Evolutionary conservation across 2,329 filamentous ascomycete genomes (phyloP).

Genomic region (Neopestalotiopsis clavispora): DNA sequence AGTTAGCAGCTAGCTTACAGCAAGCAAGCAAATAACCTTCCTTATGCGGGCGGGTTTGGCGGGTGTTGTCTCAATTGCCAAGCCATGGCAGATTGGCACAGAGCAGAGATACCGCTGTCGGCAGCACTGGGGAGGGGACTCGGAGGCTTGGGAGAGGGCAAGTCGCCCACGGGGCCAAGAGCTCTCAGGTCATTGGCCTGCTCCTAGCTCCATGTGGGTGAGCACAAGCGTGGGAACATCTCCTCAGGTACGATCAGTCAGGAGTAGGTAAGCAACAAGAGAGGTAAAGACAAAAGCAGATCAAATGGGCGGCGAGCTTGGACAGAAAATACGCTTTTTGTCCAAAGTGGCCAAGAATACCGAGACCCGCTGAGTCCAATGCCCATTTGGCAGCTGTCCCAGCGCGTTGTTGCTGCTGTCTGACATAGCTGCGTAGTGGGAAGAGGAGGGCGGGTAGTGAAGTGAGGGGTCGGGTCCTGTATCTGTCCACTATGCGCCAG

Average conservation of each 20-base stretch:
- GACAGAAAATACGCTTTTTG: neutral
- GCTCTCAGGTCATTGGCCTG: neutral
- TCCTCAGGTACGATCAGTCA: too few relatives aligned
- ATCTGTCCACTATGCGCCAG: neutral
- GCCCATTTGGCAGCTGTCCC: neutral
- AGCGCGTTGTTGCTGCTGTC: too few relatives aligned
- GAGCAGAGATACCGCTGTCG: too few relatives aligned
- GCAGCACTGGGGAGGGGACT: neutral
- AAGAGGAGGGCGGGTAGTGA: neutral
- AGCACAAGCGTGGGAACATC: neutral
- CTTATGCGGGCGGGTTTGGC: neutral
- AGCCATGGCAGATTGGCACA: neutral
- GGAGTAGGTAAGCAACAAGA: neutral
- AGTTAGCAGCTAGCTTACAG: neutral
- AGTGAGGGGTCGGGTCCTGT: neutral
- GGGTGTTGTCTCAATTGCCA: neutral
- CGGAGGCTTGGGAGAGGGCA: neutral
- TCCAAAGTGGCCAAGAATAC: neutral
- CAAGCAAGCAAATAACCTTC: neutral
- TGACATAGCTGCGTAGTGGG: neutral
- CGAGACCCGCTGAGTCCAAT: neutral
- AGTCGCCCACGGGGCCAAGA: neutral
- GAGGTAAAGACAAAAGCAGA: neutral
- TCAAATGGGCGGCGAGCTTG: neutral
- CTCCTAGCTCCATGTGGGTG: neutral